Base-by-base conservation (phyloP, 1,284 basidiomycete genomes). In the Tilletia indica region DNA sequence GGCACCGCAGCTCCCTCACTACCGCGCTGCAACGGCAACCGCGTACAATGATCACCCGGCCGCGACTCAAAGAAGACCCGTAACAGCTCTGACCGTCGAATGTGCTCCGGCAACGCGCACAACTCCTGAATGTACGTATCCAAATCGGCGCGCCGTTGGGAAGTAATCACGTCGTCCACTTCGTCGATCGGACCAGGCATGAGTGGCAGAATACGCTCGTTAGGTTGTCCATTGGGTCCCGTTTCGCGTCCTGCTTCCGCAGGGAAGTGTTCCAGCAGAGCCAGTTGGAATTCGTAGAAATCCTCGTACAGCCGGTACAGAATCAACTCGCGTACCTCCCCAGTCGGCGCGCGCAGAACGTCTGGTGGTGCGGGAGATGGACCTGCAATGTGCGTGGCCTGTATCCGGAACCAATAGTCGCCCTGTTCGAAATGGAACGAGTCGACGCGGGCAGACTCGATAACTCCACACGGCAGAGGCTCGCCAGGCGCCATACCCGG, bases 271-370 rank as follows among this genome's bases (percentile, higher is more conserved):
- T 94, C 89, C 73, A 97, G 89, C 48, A 99, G 88, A 9, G 89
- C 87, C 70, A 97, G 92, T 82, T 99, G 97, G 85, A 98, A 98
- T 80, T 96, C 93, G 86, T 96, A 97, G 85, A 99, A 99, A 85
- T 99, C 95, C 82, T 97, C 93, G 87, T 99, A 99, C 19, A 93
- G 90, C 68, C 97, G 90, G 86, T 97, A 98, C 54, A 99, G 88
- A 76, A 95, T 91, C 69, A 99, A 89, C 38, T 93, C 90, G 80
- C 90, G 91, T 14, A 77, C 76, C 71, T 83, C 79, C 45, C 80
- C 80, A 2, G 75, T 76, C 3, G 76, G 74, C 2, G 79, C 76
- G 16, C 70, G 70, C 36, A 80, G 77, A 0, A 71, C 74, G 36
- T 76, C 73, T 45, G 74, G n/a, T 0, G 76, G 75, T 21, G 77